Percentiles rank a stretch among this genome's conserved stretches.
Evolutionary conservation across 768 basidiomycete genomes (phyloP).

Genomic region (Serendipita vermifera): DNA sequence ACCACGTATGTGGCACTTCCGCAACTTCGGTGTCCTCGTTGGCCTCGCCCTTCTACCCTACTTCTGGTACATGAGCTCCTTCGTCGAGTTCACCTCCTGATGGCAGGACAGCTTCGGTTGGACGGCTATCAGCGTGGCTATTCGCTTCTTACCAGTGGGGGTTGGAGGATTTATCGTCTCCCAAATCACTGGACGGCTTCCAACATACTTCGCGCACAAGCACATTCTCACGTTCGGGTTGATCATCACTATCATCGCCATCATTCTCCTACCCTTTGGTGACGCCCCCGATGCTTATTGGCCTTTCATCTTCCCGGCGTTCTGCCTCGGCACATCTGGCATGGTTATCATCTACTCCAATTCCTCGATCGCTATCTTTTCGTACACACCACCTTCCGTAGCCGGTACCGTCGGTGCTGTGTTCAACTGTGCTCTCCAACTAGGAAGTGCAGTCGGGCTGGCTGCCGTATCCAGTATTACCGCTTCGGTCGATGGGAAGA

Average conservation of each 20-base stretch:
- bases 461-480: slow-evolving; percentile 38
- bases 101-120: too few relatives aligned
- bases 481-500: slow-evolving; percentile 27
- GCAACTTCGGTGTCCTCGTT: too few relatives aligned
- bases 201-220: slow-evolving; percentile 1
- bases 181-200: slow-evolving; percentile 22
- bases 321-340: slow-evolving; percentile 11
- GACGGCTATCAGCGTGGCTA: too few relatives aligned
- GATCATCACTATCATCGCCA: slow-evolving; percentile 22
- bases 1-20: too few relatives aligned
- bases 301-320: slow-evolving; percentile 12
- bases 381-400: slow-evolving; percentile 32
- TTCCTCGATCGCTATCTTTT: slow-evolving; percentile 41
- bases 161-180: slow-evolving; percentile 30
- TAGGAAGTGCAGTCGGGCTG: slow-evolving; percentile 38
- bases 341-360: slow-evolving; percentile 33
- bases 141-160: slow-evolving; percentile 23
- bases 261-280: slow-evolving; percentile 11
- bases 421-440: slow-evolving; percentile 40
- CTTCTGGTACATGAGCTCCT: too few relatives aligned
- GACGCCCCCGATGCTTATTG: slow-evolving; percentile 12
- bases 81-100: too few relatives aligned
- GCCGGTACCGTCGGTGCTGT: slow-evolving; percentile 44
- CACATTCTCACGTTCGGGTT: neutral
- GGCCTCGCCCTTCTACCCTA: too few relatives aligned